Conservation (phyloP, 371 early-diverging fungal species). For the Homolaphlyctis polyrhiza region DNA sequence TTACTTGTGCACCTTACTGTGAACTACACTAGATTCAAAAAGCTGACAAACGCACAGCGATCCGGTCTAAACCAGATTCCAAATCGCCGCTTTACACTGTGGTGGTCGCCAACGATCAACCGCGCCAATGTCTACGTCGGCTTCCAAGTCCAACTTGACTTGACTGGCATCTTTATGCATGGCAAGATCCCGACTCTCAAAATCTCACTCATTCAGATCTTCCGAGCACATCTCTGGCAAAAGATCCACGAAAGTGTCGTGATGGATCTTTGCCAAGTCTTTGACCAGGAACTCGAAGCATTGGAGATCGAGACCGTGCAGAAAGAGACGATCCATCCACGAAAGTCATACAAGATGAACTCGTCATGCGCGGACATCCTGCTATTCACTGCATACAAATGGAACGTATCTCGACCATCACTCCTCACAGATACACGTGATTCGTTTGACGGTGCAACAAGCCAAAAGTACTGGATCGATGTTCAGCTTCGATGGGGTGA, state of each 20-base stretch:
- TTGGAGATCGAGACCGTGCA: slow-evolving; percentile 97
- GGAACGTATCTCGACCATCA: slow-evolving; percentile 93
- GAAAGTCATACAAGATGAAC: slow-evolving; percentile 99
- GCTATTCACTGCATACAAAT: slow-evolving; percentile 94
- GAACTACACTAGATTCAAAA: slow-evolving; percentile 65
- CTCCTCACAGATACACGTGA: slow-evolving; percentile 86
- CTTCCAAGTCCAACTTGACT: slow-evolving; percentile 98
- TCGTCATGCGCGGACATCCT: slow-evolving; percentile 79
- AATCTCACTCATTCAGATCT: slow-evolving; percentile 97
- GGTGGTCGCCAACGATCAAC: slow-evolving; percentile 99
- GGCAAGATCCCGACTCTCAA: slow-evolving; percentile 99
- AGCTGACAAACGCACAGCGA: slow-evolving; percentile 98
- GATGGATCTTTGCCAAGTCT: slow-evolving; percentile 76
- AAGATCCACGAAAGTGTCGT: slow-evolving; percentile 85
- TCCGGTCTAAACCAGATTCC: slow-evolving; percentile 98
- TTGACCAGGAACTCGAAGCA: slow-evolving; percentile 97
- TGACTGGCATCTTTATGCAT: slow-evolving; percentile 99
- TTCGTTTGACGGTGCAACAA: slow-evolving; percentile 91
- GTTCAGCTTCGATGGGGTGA: slow-evolving; percentile 99
- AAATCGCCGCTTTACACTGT: slow-evolving; percentile 98
- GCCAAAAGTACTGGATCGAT: slow-evolving; percentile 98
- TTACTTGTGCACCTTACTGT: too few relatives aligned
- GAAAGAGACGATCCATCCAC: slow-evolving; percentile 97
- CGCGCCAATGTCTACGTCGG: slow-evolving; percentile 98
- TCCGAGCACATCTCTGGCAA: slow-evolving; percentile 99